Evolutionary conservation across 2,329 filamentous ascomycete species (phyloP).

Genomic region (Fulvia fulva): DNA sequence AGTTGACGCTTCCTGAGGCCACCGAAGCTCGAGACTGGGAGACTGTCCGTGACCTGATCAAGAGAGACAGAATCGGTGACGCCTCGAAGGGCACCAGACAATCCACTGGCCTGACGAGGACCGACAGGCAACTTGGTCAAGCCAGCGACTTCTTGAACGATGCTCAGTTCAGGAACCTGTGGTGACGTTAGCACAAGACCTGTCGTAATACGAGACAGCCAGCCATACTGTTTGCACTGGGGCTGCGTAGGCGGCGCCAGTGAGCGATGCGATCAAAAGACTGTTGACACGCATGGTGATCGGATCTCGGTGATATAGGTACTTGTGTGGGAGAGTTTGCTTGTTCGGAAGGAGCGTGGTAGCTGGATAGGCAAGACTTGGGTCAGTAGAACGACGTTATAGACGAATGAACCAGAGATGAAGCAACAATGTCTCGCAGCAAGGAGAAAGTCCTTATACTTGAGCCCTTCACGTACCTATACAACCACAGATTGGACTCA

Average conservation of each 20-base stretch:
- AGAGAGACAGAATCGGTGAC: neutral
- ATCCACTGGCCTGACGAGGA: neutral
- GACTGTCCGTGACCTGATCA: neutral
- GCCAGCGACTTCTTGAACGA: neutral
- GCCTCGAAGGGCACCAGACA: too few relatives aligned
- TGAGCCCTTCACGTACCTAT: neutral
- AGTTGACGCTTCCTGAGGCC: neutral
- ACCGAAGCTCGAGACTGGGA: neutral
- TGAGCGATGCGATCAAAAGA: slow-evolving; percentile 4
- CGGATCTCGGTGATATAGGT: neutral
- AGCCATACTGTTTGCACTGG: neutral
- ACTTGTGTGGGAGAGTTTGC: neutral
- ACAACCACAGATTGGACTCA: neutral
- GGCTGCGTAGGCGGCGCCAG: neutral
- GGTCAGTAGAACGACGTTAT: neutral
- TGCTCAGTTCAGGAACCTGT: neutral
- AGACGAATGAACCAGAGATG: neutral
- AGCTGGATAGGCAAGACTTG: neutral
- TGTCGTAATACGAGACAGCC: neutral
- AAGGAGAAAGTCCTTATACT: neutral
- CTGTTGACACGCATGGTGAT: slow-evolving; percentile 2
- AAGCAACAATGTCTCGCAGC: neutral
- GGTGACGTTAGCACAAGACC: neutral
- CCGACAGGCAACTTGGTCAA: neutral
- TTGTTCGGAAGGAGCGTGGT: neutral